A percentile compares a stretch with the other conserved stretches of the same genome.
phyloP scores from a whole-genome alignment of 371 early-diverging fungal genomes.

The Zopfochytrium polystomum region DNA sequence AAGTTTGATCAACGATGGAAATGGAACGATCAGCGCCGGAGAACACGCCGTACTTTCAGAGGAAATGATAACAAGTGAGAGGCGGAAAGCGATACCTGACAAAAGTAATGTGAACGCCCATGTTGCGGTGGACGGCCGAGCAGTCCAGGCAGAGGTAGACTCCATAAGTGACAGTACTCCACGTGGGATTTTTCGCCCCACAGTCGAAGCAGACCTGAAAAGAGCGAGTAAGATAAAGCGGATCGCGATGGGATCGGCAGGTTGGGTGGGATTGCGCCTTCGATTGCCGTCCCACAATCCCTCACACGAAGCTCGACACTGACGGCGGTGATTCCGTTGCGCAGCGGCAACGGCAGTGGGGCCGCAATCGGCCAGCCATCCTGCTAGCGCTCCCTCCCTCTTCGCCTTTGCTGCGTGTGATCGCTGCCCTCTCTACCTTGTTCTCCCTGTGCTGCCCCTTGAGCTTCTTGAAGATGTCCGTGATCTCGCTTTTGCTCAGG shows the following conservation, averaged over 20 bases:
- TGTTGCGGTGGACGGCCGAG: slow-evolving; percentile 90
- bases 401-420: no score
- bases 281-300: neutral
- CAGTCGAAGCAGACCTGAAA: slow-evolving; percentile 95
- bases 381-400: no score
- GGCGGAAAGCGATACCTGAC: slow-evolving; percentile 63
- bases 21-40: slow-evolving; percentile 16
- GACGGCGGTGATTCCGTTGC: no score
- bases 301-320: no score
- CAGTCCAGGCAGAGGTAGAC: slow-evolving; percentile 98
- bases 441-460: slow-evolving; percentile 69
- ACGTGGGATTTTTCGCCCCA: slow-evolving; percentile 91
- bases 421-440: no score
- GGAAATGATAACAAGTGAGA: neutral
- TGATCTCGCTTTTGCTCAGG: slow-evolving; percentile 74
- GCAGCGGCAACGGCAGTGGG: no score
- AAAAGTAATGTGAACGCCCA: slow-evolving; percentile 96
- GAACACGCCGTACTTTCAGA: slow-evolving; percentile 5
- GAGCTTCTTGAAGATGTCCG: slow-evolving; percentile 74
- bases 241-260: neutral
- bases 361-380: no score
- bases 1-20: slow-evolving; percentile 5
- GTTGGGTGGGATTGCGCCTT: neutral
- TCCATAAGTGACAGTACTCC: slow-evolving; percentile 96
- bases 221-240: neutral